Evolutionary conservation across 768 basidiomycete genomes (phyloP), one percentile per base, ranked within the genome.

Genomic region (Tricholoma flavovirens): DNA sequence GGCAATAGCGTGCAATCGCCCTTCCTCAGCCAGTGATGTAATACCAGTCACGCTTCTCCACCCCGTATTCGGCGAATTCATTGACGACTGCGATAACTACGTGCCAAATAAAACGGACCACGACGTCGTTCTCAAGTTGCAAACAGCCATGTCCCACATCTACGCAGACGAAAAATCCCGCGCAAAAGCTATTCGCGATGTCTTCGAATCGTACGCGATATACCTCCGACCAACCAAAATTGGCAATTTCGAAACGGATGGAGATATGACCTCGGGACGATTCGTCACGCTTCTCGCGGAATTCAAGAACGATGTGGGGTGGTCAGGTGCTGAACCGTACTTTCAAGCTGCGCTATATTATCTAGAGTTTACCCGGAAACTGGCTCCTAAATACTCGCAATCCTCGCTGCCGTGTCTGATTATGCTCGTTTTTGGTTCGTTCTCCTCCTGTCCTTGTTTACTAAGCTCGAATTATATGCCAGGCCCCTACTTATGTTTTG

Each of bases 31-130:
- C 19, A 69, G 43, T 49, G 57, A 8, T 15, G 30, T 26, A 36
- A 53, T 29, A n/a, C 52, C 52, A 38, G 50, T 51, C 17, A 53
- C 52, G 14, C 35, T 53, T 40, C 52, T 53, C 2, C 52, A 53
- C 40, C 52, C 52, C 17, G 17, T 42, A 14, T 53, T 53, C 35
- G 19, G 33, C 10, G 19, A 53, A 17, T 53, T 49, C 35, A 17
- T 49, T 40, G 42, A 43, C 42, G 19, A 43, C 21, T 43, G 42
- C 42, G 19, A 43, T 19, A 43, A 43, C 42, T 21, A 43, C 17
- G 17, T 8, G 42, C 42, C 42, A 21, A 43, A 10, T 11, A 21
- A 19, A 2, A 21, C 19, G 19, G 42, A 43, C 35, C 35, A 36
- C 35, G 35, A 36, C 35, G 35, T 36, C 10, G 35, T 36, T 10